phyloP scores from a whole-genome alignment of 257 asterid genomes.

The Solanum habrochaites region DNA sequence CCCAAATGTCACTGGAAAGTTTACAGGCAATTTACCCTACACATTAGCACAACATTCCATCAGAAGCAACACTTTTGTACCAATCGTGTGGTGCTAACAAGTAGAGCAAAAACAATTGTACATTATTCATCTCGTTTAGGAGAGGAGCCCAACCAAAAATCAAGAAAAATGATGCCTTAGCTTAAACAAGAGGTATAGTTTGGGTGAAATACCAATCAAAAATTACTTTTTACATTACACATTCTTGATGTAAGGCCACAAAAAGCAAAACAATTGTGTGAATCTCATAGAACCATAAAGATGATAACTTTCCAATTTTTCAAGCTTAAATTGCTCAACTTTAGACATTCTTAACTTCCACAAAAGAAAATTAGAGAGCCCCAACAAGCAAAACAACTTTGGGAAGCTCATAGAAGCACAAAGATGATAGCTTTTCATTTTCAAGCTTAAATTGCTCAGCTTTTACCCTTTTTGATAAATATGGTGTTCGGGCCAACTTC shows the following conservation, averaged over 20 bases:
- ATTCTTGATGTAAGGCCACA: background rate
- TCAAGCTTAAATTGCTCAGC: background rate
- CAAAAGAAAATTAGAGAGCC: background rate
- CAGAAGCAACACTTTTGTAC: background rate
- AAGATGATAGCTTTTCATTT: background rate
- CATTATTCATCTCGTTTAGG: background rate
- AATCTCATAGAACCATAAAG: background rate
- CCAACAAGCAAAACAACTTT: background rate
- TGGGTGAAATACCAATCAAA: background rate
- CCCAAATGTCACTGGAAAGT: slow-evolving; percentile 20
- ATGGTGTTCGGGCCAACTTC: background rate
- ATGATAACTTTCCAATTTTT: background rate
- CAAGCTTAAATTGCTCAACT: background rate
- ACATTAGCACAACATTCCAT: slow-evolving; percentile 1
- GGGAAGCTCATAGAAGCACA: background rate
- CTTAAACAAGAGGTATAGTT: background rate
- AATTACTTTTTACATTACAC: background rate
- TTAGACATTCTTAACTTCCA: background rate
- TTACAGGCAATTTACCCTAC: slow-evolving; percentile 28
- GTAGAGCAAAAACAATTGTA: background rate
- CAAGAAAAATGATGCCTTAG: background rate
- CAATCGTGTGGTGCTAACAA: background rate
- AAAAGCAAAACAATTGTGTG: background rate
- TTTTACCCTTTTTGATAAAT: background rate
- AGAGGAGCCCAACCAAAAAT: background rate